Percentiles rank a stretch among this genome's conserved stretches.
Conservation (phyloP, 495 filamentous ascomycete species). For the Neurospora discreta region DNA sequence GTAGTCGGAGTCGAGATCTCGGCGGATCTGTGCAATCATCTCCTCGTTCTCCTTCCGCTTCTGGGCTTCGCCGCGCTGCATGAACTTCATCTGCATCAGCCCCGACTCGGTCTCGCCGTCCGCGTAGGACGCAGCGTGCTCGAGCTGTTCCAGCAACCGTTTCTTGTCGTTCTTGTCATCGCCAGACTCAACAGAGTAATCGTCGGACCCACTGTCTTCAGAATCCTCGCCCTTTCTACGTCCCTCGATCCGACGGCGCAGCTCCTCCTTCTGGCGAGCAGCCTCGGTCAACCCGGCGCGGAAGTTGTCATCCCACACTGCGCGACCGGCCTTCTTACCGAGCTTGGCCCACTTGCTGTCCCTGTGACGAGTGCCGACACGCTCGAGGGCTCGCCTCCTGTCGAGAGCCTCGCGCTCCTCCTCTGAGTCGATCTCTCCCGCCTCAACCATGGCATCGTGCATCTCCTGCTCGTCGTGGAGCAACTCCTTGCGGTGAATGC, state of each 20-base stretch:
- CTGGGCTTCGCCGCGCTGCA: constrained; percentile 75
- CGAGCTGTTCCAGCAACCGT: constrained; percentile 48
- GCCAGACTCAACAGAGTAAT: constrained; percentile 40
- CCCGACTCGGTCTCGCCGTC: constrained; percentile 28
- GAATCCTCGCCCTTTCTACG: constrained; percentile 45
- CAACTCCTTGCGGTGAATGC: constrained; percentile 80
- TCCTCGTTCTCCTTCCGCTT: constrained; percentile 72
- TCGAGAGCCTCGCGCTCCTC: constrained; percentile 72
- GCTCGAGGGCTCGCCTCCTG: constrained; percentile 67
- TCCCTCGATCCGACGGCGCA: constrained; percentile 76
- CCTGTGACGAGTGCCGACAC: constrained; percentile 79
- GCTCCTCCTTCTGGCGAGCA: constrained; percentile 74
- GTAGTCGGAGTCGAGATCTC: constrained; percentile 50
- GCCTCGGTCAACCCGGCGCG: constrained; percentile 67
- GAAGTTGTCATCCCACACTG: constrained; percentile 76
- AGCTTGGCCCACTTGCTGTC: constrained; percentile 95
- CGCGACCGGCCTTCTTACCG: constrained; percentile 65
- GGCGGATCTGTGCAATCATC: constrained; percentile 60
- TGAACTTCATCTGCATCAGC: constrained; percentile 75
- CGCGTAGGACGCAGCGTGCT: constrained; percentile 31
- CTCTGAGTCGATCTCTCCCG: constrained; percentile 56
- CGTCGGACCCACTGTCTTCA: constrained; percentile 40
- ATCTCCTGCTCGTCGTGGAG: constrained; percentile 63
- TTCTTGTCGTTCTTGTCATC: constrained; percentile 38
- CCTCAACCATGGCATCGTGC: constrained; percentile 50